Percentiles rank a stretch among this genome's conserved stretches.
Conservation (phyloP, 257 asterid species). For the Osmanthus fragrans region DNA sequence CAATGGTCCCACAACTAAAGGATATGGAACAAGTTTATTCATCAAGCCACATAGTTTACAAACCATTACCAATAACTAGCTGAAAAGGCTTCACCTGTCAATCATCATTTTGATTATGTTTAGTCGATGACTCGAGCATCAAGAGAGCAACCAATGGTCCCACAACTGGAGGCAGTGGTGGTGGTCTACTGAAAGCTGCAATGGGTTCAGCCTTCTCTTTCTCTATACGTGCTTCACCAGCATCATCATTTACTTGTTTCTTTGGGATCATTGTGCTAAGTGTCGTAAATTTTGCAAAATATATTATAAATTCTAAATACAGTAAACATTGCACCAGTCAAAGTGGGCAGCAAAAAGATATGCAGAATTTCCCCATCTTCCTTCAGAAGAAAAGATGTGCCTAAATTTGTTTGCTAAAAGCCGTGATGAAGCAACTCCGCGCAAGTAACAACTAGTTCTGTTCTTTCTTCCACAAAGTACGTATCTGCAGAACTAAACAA, state of each 20-base stretch:
- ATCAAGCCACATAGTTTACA: slow-evolving; percentile 9
- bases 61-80: slow-evolving; percentile 15
- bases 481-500: no score
- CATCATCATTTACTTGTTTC: no score
- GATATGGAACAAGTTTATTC: slow-evolving; percentile 14
- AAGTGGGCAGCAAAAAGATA: not conserved
- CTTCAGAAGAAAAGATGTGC: no score
- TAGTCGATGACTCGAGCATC: slow-evolving; percentile 45
- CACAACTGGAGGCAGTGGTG: slow-evolving; percentile 55
- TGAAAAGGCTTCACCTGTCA: slow-evolving; percentile 27
- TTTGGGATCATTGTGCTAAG: slow-evolving; percentile 23
- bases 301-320: not conserved
- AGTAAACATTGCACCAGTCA: not conserved
- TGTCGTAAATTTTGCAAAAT: slow-evolving; percentile 14
- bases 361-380: no score
- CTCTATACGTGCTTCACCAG: no score
- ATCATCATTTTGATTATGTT: slow-evolving; percentile 41
- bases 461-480: no score
- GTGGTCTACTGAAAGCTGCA: slow-evolving; percentile 46
- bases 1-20: slow-evolving; percentile 37
- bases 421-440: no score
- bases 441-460: no score
- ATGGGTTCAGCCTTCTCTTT: not conserved
- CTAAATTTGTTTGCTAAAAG: no score
- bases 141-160: slow-evolving; percentile 63